A percentile compares a stretch with the other conserved stretches of the same genome.
Conservation (phyloP, 169 alveolate genomes). For the Eimeria brunetti region DNA sequence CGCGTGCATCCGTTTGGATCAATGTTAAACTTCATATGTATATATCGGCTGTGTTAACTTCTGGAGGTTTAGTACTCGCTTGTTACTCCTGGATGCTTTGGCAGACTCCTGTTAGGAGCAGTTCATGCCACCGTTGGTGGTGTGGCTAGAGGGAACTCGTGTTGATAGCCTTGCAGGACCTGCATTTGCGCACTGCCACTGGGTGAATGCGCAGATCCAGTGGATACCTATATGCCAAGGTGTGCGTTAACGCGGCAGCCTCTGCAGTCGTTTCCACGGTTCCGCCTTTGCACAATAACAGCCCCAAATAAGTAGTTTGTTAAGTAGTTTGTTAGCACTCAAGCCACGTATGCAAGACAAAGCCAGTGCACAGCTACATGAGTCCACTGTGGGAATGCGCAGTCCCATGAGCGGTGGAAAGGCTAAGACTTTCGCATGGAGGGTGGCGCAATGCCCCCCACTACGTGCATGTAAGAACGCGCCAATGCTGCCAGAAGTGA, state of each 20-base stretch:
- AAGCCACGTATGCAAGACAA: not conserved
- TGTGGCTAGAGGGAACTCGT: not conserved
- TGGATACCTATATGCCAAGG: constrained; percentile 19
- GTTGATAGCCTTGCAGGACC: not conserved
- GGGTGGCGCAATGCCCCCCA: not conserved
- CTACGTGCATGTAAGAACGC: not conserved
- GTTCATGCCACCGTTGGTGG: not conserved
- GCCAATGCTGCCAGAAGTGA: not conserved
- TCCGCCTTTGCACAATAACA: not conserved
- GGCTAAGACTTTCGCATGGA: not conserved
- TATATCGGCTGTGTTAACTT: constrained; percentile 10
- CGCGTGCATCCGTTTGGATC: constrained; percentile 33
- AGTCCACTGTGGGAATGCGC: not conserved
- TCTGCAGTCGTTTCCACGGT: constrained; percentile 39
- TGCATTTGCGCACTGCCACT: not conserved
- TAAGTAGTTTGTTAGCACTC: constrained; percentile 16
- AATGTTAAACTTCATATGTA: not conserved
- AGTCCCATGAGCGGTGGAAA: too few relatives aligned
- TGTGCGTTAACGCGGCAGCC: constrained; percentile 11
- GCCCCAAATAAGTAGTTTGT: constrained; percentile 13
- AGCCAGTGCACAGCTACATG: not conserved
- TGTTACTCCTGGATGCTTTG: not conserved
- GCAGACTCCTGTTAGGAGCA: not conserved
- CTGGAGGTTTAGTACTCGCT: not conserved
- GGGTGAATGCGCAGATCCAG: not conserved